Conservation (phyloP, 2,329 filamentous ascomycete species). For the Colletotrichum noveboracense region DNA sequence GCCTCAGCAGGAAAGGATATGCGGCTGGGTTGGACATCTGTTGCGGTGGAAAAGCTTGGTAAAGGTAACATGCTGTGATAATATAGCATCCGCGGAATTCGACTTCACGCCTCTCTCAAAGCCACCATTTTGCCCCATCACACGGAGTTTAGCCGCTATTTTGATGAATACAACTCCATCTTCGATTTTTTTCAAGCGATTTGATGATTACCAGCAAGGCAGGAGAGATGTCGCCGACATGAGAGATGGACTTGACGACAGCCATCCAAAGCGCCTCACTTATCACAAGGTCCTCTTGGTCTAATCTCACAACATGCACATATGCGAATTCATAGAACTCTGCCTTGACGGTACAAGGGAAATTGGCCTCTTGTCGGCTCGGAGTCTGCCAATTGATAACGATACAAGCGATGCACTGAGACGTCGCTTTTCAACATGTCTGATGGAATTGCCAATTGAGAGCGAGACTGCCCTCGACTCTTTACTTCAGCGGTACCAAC, state of each 20-base stretch:
- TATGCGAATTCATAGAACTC: not conserved
- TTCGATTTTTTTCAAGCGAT: accelerated
- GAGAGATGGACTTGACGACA: not conserved
- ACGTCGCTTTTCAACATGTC: not conserved
- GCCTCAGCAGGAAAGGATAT: too few relatives aligned
- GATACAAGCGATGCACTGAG: not conserved
- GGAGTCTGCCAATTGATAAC: not conserved
- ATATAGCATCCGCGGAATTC: too few relatives aligned
- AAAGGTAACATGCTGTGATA: accelerated
- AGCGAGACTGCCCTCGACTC: not conserved
- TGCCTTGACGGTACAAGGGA: not conserved
- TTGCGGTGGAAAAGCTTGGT: too few relatives aligned
- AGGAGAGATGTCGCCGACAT: not conserved
- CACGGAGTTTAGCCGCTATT: not conserved
- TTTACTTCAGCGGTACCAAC: not conserved
- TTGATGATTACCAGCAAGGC: accelerated
- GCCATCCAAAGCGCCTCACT: not conserved
- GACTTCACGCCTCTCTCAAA: too few relatives aligned
- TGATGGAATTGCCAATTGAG: not conserved
- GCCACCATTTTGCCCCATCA: too few relatives aligned
- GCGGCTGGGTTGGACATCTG: too few relatives aligned
- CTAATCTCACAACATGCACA: not conserved
- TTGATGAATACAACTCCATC: not conserved
- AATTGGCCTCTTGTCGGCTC: not conserved
- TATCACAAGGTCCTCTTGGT: not conserved